Base-by-base conservation (phyloP, 768 basidiomycete species). In the Baorangia bicolor region DNA sequence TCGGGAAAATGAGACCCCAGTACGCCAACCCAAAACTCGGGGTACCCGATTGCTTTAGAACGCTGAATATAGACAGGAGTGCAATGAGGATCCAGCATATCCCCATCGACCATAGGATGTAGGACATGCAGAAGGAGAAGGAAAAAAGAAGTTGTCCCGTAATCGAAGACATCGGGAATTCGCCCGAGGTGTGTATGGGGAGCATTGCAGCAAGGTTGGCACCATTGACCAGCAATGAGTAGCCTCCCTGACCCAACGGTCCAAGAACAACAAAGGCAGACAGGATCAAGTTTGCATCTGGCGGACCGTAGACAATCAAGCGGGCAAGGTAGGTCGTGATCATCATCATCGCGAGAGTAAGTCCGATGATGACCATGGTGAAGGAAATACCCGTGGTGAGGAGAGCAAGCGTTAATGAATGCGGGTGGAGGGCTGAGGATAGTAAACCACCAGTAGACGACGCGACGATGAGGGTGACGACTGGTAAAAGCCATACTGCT, bases 1-100 rank as follows among this genome's bases (percentile, higher is more conserved):
- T 81, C 23, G 82, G 82, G 73, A 84, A 84, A 57, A 83, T 71
- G 18, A 78, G 70, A 5, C 81, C 83, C 82, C 82, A 84, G 62
- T 79, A 82, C 0, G 74, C 72, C 54, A 83, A 58, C 8, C 74
- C 69, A 58, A 84, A 83, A 0, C 73, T 71, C 6, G 81, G 64
- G 16, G 13, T 53, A n/a, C 63, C 59, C n/a, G 72, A 60, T 40
- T 67, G 58, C 52, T 56, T 69, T 18, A 69, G 13, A 20, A 74
- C 71, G 34, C 64, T 67, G 51, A 68, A 64, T 27, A 82, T 71
- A 9, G 76, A 76, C 51, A 71, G 65, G n/a, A 77, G 33, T 3
- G 80, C 77, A 20, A 82, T 71, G 47, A 71, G 53, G 42, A 79
- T 70, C 81, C 82, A 83, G 38, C 77, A 75, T 49, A 81, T 70